Base-by-base conservation (phyloP, 78 protist species). In the Dictyostelium firmibasis region DNA sequence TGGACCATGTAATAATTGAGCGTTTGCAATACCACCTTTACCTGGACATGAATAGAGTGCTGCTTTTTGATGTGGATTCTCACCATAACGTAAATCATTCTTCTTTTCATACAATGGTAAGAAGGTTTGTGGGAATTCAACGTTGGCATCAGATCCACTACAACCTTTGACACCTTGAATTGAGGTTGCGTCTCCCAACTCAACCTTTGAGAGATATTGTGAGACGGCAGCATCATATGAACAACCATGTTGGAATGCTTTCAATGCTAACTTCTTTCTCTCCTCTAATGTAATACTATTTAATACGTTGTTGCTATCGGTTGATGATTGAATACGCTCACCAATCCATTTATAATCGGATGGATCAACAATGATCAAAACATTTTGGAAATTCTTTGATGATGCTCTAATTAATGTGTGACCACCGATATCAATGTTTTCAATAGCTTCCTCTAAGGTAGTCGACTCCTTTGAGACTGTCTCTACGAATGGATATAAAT, bases 351-450 rank as follows among this genome's bases (percentile, higher is more conserved):
- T 27, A 44, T 81, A 95, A 57, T 81, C 89, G 0, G 25, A 69
- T 76, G 92, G 91, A 31, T 95, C 95, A 2, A 83, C 88, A 62
- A 95, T 79, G 72, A 94, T 87, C 33, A 87, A 57, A 43, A 94
- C 96, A 75, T 94, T 92, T 74, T 86, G 72, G n/a, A 94, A 94
- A 35, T 94, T 94, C 43, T 94, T 95, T 33, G 86, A 78, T 85
- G 94, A 70, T 2, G 91, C 97, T 57, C 95, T 43, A 57, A 94
- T 88, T 7, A 95, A 36, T 33, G 97, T 86, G 36, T 81, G 92
- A 14, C 97, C 97, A 77, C 98, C 98, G 74, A 97, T 97, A 91
- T 97, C 98, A 25, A 97, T 91, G n/a, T 95, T 92, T 93, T 97
- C 98, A 33, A 97, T 85, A 1, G 97, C 98, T 41, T 88, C 97